Evolutionary conservation across 352 stramenopile genomes (phyloP), one percentile per base, ranked within the genome.

Genomic region (Phytophthora boehmeriae): DNA sequence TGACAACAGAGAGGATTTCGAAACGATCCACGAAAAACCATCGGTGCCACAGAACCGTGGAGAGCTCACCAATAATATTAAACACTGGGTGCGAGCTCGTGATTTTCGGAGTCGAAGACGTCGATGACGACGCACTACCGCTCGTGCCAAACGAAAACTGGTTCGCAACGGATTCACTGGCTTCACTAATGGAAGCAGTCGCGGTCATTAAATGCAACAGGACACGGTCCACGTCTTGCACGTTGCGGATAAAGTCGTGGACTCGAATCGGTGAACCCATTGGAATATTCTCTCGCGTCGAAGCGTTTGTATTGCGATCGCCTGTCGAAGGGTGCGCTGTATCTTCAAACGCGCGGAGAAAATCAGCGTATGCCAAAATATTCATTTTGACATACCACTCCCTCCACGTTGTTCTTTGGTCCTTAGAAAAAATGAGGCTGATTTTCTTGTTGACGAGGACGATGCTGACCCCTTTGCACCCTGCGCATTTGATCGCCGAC

Each of bases 11-110:
- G 2, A 96, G 54, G 28, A 96, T 72, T 48, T 96, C 88, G 63
- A 96, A 95, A 10, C 86, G 82, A 27, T 96, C 88, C 10, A 96
- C 83, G 56, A 84, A 89, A 56, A 96, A 96, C 88, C 88, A 96
- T 17, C 88, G 87, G 50, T 96, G 88, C 88, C 88, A 96, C 28
- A 95, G 48, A n/a, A 95, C 83, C 13, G 87, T 82, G 13, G 88
- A 91, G 5, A 96, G 66, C 17, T 95, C 82, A 11, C 88, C 88
- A 49, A 96, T 92, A 63, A 96, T 94, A 52, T 88, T 90, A 60
- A 96, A 96, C n/a, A 96, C 88, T 0, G 88, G 88, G 28, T 95
- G 86, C 2, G 84, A 88, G 27, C 75, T 87, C 23, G 61, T 77
- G 14, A 77, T 83, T 23, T 68, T 71, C 4, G 68, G 63, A 9